Base-by-base conservation (phyloP, 345 rosid genomes). In the Noccaea bulbosa region DNA sequence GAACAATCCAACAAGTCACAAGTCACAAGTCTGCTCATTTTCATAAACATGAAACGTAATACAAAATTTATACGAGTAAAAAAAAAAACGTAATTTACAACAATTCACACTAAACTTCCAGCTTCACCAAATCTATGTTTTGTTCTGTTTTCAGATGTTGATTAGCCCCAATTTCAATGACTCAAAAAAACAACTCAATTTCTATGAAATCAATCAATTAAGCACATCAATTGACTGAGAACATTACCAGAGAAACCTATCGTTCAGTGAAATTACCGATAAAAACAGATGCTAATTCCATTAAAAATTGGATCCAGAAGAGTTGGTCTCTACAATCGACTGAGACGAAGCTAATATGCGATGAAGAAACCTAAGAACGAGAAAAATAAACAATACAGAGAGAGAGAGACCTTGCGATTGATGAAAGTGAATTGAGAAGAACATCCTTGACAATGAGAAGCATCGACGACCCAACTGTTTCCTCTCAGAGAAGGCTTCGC, bases 391-490 rank as follows among this genome's bases (percentile, higher is more conserved):
- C 2, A 33, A 74, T 46, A 6, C n/a, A n/a, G n/a, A n/a, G n/a
- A n/a, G n/a, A n/a, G n/a, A n/a, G n/a, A n/a, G n/a, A n/a, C 99
- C 98, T 94, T 91, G 87, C 97, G 98, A 84, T 91, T 91, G 87
- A 94, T 89, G 87, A 94, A 89, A 80, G 89, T 85, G 76, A 94
- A 94, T 62, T 80, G 98, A 53, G 92, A 89, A 57, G 96, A 79
- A 74, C 99, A 94, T 61, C 97, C 98, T 79, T 92, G 99, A 79
- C 99, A 94, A 74, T 94, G 92, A 27, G 99, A 71, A 44, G 93
- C 89, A 55, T 91, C 99, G 1, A 81, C 87, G 15, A 87, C 99
- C 97, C 99, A 91, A 72, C 27, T 80, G 45, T 33, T 89, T 70
- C 98, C 97, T 52, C 97, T 82, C 41, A 77, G 47, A 24, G 99